A percentile compares a stretch with the other conserved stretches of the same genome.
Evolutionary conservation across 1,284 basidiomycete genomes (phyloP).

Genomic region (Boletus smithii): DNA sequence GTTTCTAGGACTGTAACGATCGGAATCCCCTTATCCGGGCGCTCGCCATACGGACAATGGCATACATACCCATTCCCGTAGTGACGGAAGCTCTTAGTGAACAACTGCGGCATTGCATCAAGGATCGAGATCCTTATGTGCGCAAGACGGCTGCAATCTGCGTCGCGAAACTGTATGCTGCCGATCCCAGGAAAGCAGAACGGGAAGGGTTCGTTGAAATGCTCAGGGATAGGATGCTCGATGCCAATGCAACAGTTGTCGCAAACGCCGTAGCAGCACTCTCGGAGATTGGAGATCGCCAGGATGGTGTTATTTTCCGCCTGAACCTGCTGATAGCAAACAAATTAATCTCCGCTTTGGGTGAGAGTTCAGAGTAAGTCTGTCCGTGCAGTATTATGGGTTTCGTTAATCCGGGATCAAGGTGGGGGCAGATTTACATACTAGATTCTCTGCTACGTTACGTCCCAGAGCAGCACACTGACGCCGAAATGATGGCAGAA

Average conservation of each 20-base stretch:
- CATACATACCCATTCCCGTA: slow-evolving; percentile 85
- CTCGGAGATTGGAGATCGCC: slow-evolving; percentile 86
- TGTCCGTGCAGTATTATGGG: neutral
- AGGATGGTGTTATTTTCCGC: slow-evolving; percentile 86
- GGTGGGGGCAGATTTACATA: slow-evolving; percentile 99
- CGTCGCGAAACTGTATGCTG: slow-evolving; percentile 86
- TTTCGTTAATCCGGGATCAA: slow-evolving; percentile 34
- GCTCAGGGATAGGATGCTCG: slow-evolving; percentile 86
- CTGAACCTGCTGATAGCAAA: slow-evolving; percentile 81
- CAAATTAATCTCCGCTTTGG: slow-evolving; percentile 80
- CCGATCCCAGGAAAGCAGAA: slow-evolving; percentile 83
- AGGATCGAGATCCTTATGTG: slow-evolving; percentile 92
- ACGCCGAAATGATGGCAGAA: slow-evolving; percentile 93
- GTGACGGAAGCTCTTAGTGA: slow-evolving; percentile 80
- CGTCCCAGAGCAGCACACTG: slow-evolving; percentile 82
- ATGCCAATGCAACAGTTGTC: slow-evolving; percentile 92
- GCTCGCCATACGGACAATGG: slow-evolving; percentile 93
- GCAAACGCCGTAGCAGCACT: slow-evolving; percentile 94
- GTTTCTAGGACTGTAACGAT: slow-evolving; percentile 80
- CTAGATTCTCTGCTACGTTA: slow-evolving; percentile 92
- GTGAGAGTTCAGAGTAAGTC: slow-evolving; percentile 88
- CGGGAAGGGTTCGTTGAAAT: slow-evolving; percentile 81
- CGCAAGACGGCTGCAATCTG: slow-evolving; percentile 94
- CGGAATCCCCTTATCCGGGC: slow-evolving; percentile 90
- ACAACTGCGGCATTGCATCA: slow-evolving; percentile 82